Evolutionary conservation across 116 monocot species (phyloP), one percentile per base, ranked within the genome.

Genomic region (Zostera marina): DNA sequence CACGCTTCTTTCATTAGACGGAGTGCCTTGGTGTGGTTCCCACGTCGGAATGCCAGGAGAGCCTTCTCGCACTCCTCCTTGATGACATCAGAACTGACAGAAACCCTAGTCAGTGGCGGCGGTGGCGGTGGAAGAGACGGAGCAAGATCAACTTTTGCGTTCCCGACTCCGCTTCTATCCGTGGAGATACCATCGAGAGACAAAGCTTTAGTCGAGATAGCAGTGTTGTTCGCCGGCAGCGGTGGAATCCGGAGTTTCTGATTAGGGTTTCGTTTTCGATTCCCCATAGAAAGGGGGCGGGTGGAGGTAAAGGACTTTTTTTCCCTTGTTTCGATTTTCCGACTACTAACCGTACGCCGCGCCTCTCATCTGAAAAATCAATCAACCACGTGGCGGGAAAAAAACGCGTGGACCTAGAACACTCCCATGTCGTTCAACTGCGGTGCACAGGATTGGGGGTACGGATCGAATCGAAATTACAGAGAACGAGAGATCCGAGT

Each of bases 41-140:
- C 88, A 0, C 82, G 81, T 13, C 84, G 79, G 61, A 94, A 79
- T 20, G 88, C 73, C 8, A 56, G 64, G 17, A 88, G 67, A 10
- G 94, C 88, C 19, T 55, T 46, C 54, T 93, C 84, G 69, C 79
- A 84, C 75, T 88, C 88, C 42, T 70, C 69, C 71, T 78, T 78
- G 53, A 92, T 71, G 25, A 70, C 77, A 57, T 83, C 76, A 26
- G 32, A 32, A 32, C 32, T 32, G 5, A 53, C 76, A 9, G 69
- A 62, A 44, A 26, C 10, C 47, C 45, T 25, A 12, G 22, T 8
- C 25, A 9, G 25, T 10, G 26, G 23, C 4, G 61, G 2, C 3
- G 47, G 24, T 3, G 17, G n/a, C 11, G 21, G 15, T 16, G 39
- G 54, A 12, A 24, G 22, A 9, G 54, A 12, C 19, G 20, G 19